A percentile compares a stretch with the other conserved stretches of the same genome.
Evolutionary conservation across 306 rosid genomes (phyloP).

Genomic region (Cicer cuneatum): DNA sequence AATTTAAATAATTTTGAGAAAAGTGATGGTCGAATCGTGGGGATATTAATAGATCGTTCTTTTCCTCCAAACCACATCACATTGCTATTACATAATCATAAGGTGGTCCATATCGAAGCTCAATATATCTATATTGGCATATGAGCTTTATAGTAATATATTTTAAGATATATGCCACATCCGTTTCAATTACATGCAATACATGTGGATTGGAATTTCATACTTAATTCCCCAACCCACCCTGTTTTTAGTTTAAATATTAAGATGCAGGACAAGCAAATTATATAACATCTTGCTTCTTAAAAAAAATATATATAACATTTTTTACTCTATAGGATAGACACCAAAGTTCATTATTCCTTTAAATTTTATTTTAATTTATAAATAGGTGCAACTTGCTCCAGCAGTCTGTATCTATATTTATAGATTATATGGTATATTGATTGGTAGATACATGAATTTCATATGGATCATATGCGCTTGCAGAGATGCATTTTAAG

Average conservation of each 20-base stretch:
- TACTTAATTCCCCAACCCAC: constrained; percentile 33
- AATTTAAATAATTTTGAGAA: constrained; percentile 28
- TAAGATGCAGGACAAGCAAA: constrained; percentile 23
- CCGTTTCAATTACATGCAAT: constrained; percentile 5
- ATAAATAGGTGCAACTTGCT: background rate
- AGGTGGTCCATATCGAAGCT: constrained; percentile 48
- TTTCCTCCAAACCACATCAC: constrained; percentile 29
- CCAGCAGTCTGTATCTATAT: constrained; percentile 1
- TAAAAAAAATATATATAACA: background rate
- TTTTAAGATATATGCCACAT: constrained; percentile 42
- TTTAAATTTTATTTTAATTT: background rate
- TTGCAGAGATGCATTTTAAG: background rate
- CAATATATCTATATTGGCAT: constrained; percentile 11
- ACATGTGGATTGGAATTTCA: constrained; percentile 11
- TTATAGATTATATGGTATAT: background rate
- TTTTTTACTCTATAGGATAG: no score
- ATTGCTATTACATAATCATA: constrained; percentile 34
- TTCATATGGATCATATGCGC: constrained; percentile 32
- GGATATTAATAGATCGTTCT: constrained; percentile 13
- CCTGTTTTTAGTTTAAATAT: constrained; percentile 14
- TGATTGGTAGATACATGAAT: constrained; percentile 30
- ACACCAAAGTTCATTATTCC: background rate
- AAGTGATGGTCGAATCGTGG: constrained; percentile 35
- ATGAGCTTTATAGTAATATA: constrained; percentile 37
- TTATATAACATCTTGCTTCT: background rate